Conservation (phyloP, 2,329 filamentous ascomycete species). For the Exophiala dermatitidis region DNA sequence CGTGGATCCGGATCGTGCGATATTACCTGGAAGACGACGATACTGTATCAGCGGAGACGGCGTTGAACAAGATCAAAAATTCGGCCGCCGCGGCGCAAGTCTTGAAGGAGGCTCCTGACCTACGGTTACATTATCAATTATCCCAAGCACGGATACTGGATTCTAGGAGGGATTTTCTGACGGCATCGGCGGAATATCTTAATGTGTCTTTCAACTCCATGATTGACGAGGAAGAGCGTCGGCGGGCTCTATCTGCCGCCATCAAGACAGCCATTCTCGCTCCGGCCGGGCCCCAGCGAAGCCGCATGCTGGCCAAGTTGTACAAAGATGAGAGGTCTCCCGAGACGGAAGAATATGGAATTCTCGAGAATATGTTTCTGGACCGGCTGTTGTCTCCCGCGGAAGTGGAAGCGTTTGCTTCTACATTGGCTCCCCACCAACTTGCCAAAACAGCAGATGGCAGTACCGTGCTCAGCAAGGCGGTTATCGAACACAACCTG, state of each 20-base stretch:
- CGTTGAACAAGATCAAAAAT: slow-evolving; percentile 92
- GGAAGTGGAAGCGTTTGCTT: slow-evolving; percentile 83
- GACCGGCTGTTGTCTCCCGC: slow-evolving; percentile 70
- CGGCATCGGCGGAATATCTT: slow-evolving; percentile 82
- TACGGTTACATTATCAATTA: slow-evolving; percentile 79
- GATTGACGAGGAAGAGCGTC: slow-evolving; percentile 78
- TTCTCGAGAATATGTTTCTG: slow-evolving; percentile 96
- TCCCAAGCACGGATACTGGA: slow-evolving; percentile 91
- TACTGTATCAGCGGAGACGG: slow-evolving; percentile 72
- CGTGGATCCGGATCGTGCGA: slow-evolving; percentile 91
- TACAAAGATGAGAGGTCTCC: slow-evolving; percentile 87
- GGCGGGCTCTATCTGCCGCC: slow-evolving; percentile 76
- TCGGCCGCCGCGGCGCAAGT: slow-evolving; percentile 65
- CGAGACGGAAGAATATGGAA: slow-evolving; percentile 70
- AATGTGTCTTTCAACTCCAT: slow-evolving; percentile 69
- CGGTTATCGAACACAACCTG: slow-evolving; percentile 93
- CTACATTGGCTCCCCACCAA: slow-evolving; percentile 76
- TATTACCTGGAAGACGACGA: slow-evolving; percentile 94
- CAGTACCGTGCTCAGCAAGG: slow-evolving; percentile 84
- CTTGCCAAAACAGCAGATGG: slow-evolving; percentile 84
- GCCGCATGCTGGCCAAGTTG: slow-evolving; percentile 68
- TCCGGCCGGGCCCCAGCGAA: slow-evolving; percentile 78
- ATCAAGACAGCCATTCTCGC: slow-evolving; percentile 90
- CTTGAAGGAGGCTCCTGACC: slow-evolving; percentile 53
- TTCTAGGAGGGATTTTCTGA: slow-evolving; percentile 79